A percentile compares a stretch with the other conserved stretches of the same genome.
Evolutionary conservation across 1,284 basidiomycete genomes (phyloP).

Genomic region (Paramarasmius palmivorus): DNA sequence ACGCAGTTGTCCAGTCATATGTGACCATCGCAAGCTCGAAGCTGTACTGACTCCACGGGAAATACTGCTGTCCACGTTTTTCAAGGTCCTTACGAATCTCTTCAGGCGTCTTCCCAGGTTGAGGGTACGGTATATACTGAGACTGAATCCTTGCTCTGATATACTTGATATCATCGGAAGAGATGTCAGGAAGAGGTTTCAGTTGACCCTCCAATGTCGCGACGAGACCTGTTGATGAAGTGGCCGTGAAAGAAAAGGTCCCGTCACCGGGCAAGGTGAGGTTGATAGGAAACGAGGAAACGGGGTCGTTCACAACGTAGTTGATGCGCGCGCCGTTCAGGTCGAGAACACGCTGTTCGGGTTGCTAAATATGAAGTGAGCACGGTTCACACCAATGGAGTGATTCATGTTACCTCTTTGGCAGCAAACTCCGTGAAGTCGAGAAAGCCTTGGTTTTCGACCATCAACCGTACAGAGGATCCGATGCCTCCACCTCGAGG

Average conservation of each 20-base stretch:
- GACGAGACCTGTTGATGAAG: too few species aligned
- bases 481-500: neutral
- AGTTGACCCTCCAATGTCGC: neutral
- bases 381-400: neutral
- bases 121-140: neutral
- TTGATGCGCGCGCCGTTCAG: too few species aligned
- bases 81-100: conserved; percentile 5
- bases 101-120: neutral
- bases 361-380: too few species aligned
- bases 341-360: too few species aligned
- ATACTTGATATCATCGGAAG: neutral
- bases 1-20: conserved; percentile 15
- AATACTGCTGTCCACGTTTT: conserved; percentile 8
- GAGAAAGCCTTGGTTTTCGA: neutral
- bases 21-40: conserved; percentile 10
- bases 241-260: too few species aligned
- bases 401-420: neutral
- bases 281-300: neutral
- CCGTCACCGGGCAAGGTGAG: neutral
- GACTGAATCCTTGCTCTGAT: neutral
- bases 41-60: conserved; percentile 13
- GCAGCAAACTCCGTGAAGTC: neutral
- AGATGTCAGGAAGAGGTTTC: neutral
- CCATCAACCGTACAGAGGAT: neutral
- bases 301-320: neutral